Base-by-base conservation (phyloP, 1,139 yeast species). In the Ashbya aceris region DNA sequence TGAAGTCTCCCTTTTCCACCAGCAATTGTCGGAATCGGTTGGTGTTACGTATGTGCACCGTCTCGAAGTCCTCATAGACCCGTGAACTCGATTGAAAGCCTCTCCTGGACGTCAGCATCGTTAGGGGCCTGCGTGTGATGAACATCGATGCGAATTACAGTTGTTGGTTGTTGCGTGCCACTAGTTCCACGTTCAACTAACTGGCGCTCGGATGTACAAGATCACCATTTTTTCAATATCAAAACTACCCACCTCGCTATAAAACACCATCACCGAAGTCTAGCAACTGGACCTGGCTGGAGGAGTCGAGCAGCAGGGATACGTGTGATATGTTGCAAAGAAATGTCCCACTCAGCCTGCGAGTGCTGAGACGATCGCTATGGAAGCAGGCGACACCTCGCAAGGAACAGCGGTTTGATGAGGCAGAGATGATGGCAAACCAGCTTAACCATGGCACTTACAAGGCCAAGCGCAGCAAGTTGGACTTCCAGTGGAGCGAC, bases 1-100 rank as follows among this genome's bases (percentile, higher is more conserved):
- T 72, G 61, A 91, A 85, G 8, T 95, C 93, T 44, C 80, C 78
- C 33, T 71, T 68, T 52, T 79, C 79, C 33, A 87, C 49, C 14
- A 58, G 45, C 11, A 53, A 39, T 17, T 53, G 54, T 38, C 51
- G 49, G 36, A 52, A 57, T 23, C 45, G 49, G 36, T 53, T 54
- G 3, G 63, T 57, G 41, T 59, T 50, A n/a, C 44, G 45, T 11
- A 59, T 50, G 40, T 59, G 62, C 8, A 50, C 52, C 2, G 61
- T 49, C 32, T 54, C 56, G 31, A 50, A 46, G 27, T 50, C 47
- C 11, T 46, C 36, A 3, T 38, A 32, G 8, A 40, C 40, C 30
- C 40, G 41, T 11, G 37, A 27, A 26, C 45, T 32, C 17, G 39
- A 33, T 32, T 49, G 52, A 20, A 53, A 40, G 8, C 30, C 31